Base-by-base conservation (phyloP, 805 yeast genomes). In the Metschnikowia cubensis region DNA sequence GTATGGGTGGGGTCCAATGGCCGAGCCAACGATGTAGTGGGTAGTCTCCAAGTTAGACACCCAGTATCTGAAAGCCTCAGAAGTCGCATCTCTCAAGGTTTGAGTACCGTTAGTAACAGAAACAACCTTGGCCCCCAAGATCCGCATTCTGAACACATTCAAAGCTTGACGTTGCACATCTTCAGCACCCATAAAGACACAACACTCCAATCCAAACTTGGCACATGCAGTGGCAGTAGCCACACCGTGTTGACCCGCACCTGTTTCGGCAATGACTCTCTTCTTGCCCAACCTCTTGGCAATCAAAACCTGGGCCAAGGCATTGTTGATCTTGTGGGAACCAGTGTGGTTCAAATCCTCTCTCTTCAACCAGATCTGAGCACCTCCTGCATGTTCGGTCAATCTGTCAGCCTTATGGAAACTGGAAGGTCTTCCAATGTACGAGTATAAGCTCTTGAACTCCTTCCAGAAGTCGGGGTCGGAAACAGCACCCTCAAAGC, bases 1-100 rank as follows among this genome's bases (percentile, higher is more conserved):
- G 76, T 90, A 94, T 44, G 99, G 99, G 69, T 94, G 98, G 36
- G 99, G 99, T 35, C 99, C 99, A 65, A 94, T 92, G 41, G 98
- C 99, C 2, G 97, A 89, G 47, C 99, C 99, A 47, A 94, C 96
- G 56, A 92, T 86, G 67, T 92, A 94, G 70, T 94, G 97, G 6
- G 99, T 94, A 35, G 87, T 74, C 57, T 83, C 76, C 56, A 94
- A 76, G 60, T 91, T 80, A 3, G 96, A 82, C 43, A 92, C 97
- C 99, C 99, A 94, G 69, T 70, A 82, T 67, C 99, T 80, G 75
- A 94, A 86, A 13, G 99, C 98, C 73, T 94, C 99, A 20, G 95
- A 85, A 48, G 97, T 92, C 35, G 99, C 99, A 69, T 94, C 99
- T 72, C 99, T 85, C 67, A 94, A 79, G 33, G 99, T 94, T 68